Evolutionary conservation across 129 eudicot species (phyloP).

Genomic region (Flaveria robusta): DNA sequence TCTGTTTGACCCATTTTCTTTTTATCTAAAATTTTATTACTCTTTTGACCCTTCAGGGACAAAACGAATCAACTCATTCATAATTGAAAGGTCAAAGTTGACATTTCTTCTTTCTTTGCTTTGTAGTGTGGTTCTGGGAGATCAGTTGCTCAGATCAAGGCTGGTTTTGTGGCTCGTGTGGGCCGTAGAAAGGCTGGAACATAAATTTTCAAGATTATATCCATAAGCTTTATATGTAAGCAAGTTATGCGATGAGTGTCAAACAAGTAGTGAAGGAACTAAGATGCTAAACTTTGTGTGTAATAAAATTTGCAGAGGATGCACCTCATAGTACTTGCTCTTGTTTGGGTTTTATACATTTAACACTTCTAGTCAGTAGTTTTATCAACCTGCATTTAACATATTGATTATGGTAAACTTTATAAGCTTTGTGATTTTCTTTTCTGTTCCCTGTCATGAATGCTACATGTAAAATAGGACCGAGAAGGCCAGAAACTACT

Average conservation of each 20-base stretch:
- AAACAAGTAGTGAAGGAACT: conserved; percentile 12
- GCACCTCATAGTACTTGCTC: conserved; percentile 23
- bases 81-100: neutral
- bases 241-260: neutral
- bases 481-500: no score
- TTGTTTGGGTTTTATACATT: conserved; percentile 38
- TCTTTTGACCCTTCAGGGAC: no score
- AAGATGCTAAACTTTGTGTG: conserved; percentile 20
- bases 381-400: conserved; percentile 19
- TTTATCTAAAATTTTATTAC: no score
- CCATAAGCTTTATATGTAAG: no score
- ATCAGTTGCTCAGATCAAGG: conserved; percentile 44
- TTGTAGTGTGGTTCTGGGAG: conserved; percentile 45
- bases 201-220: neutral
- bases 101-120: neutral
- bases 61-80: no score
- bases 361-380: neutral
- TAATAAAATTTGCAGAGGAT: conserved; percentile 24
- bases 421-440: neutral
- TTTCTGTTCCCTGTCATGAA: neutral
- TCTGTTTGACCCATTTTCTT: no score
- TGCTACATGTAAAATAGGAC: conserved; percentile 16
- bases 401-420: conserved; percentile 11
- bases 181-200: conserved; percentile 39
- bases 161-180: conserved; percentile 39